Conservation (phyloP, 805 yeast genomes). For the Komagataella ulmi region DNA sequence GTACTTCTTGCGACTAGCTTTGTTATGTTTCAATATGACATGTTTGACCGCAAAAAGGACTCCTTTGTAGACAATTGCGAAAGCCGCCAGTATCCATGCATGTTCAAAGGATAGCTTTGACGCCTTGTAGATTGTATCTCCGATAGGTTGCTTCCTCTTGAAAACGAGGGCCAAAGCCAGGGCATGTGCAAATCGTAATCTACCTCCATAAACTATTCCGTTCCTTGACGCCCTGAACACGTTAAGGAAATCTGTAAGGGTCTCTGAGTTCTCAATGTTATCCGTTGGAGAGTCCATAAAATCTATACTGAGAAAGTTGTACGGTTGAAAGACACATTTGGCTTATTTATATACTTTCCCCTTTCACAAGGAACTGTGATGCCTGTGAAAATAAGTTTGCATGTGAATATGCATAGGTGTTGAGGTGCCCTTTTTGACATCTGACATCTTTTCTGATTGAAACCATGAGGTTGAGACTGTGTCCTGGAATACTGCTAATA, state of each 20-base stretch:
- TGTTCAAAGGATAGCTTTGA: conserved; percentile 14
- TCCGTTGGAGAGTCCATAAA: not conserved
- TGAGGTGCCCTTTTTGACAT: not conserved
- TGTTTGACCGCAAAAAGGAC: conserved; percentile 2
- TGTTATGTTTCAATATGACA: not conserved
- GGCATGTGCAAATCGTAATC: conserved; percentile 4
- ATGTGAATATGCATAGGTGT: not conserved
- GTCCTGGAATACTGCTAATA: not conserved
- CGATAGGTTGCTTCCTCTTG: conserved; percentile 1
- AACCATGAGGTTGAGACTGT: not conserved
- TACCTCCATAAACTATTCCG: conserved; percentile 3
- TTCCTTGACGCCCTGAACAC: conserved; percentile 2
- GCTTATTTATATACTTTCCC: not conserved
- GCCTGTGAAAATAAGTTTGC: not conserved
- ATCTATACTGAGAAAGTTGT: not conserved
- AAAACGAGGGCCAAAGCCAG: conserved; percentile 3
- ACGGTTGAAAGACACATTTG: not conserved
- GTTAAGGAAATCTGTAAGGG: not conserved
- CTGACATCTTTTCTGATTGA: not conserved
- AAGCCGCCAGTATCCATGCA: conserved; percentile 17
- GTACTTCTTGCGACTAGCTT: not conserved
- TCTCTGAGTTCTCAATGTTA: not conserved
- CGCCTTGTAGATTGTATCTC: not conserved
- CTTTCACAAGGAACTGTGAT: not conserved
- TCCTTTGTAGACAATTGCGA: conserved; percentile 15